Percentiles rank a stretch among this genome's conserved stretches.
These are phyloP conservation scores for Fonsecaea pedrosoi DNA, from an alignment of 2,329 filamentous ascomycete genomes.

Conservation along the genomic window DNA sequence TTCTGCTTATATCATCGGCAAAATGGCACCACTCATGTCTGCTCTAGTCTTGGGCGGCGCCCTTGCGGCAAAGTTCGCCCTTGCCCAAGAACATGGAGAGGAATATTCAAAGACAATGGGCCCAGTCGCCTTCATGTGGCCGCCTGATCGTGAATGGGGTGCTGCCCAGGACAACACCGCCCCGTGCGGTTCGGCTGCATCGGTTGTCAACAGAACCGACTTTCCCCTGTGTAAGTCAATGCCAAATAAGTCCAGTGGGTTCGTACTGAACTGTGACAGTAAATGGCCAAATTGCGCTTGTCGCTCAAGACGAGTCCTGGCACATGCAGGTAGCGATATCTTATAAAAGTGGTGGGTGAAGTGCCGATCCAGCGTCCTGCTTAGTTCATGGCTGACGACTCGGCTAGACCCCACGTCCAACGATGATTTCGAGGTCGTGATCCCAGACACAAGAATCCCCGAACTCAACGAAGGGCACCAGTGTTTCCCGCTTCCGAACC, in stretches of 20 bases:
- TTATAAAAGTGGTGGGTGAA: constrained; percentile 45
- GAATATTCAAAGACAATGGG: constrained; percentile 54
- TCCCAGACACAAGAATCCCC: constrained; percentile 44
- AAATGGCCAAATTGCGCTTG: constrained; percentile 62
- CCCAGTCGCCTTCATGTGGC: constrained; percentile 68
- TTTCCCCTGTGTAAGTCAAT: constrained; percentile 61
- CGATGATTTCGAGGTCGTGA: constrained; percentile 49
- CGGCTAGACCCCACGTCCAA: constrained; percentile 49
- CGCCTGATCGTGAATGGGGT: constrained; percentile 63
- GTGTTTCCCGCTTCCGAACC: constrained; percentile 53
- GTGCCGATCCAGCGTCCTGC: background rate
- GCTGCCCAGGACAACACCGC: constrained; percentile 62
- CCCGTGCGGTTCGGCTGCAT: constrained; percentile 63
- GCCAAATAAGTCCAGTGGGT: background rate
- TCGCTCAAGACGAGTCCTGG: constrained; percentile 65
- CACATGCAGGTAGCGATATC: constrained; percentile 62
- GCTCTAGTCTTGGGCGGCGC: background rate
- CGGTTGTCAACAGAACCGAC: constrained; percentile 58
- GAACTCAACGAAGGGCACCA: constrained; percentile 53
- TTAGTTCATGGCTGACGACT: constrained; percentile 8
- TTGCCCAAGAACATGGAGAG: constrained; percentile 33
- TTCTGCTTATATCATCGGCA: background rate
- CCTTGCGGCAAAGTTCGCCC: constrained; percentile 12
- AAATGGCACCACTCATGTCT: constrained; percentile 8
- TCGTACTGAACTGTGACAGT: constrained; percentile 46